A percentile compares a stretch with the other conserved stretches of the same genome.
Evolutionary conservation across 2,329 filamentous ascomycete genomes (phyloP).

Genomic region (Cladosporium sp.): DNA sequence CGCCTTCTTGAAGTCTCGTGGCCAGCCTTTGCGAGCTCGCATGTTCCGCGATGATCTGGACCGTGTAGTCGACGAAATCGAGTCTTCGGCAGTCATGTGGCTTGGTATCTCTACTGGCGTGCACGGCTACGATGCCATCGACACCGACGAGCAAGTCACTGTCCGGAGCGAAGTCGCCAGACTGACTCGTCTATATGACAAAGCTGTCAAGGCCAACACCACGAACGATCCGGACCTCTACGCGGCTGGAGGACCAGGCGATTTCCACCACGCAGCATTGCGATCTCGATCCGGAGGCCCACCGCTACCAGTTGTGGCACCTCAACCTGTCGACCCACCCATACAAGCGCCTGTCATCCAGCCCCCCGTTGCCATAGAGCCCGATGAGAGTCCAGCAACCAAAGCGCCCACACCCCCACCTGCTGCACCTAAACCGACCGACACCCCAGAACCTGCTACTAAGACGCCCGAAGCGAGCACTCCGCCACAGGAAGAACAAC

Average conservation of each 20-base stretch:
- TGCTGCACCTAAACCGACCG: background rate
- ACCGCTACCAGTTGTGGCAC: constrained; percentile 16
- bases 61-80: constrained; percentile 44
- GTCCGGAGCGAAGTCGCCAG: constrained; percentile 41
- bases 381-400: constrained; percentile 35
- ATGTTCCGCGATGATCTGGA: constrained; percentile 45
- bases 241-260: constrained; percentile 32
- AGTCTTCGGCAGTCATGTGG: constrained; percentile 46
- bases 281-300: constrained; percentile 25
- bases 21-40: constrained; percentile 42
- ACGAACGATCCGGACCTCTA: constrained; percentile 45
- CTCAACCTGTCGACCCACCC: constrained; percentile 17
- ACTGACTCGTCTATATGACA: constrained; percentile 41
- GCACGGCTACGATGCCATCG: constrained; percentile 49
- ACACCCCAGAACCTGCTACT: background rate
- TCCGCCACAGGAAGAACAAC: background rate
- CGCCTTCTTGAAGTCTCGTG: constrained; percentile 43
- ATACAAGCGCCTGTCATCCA: constrained; percentile 19
- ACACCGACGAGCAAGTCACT: constrained; percentile 46
- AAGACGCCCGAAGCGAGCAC: background rate
- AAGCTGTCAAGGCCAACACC: constrained; percentile 40
- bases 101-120: constrained; percentile 43
- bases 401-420: background rate
- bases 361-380: constrained; percentile 20
- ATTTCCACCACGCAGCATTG: constrained; percentile 29